A percentile compares a stretch with the other conserved stretches of the same genome.
Evolutionary conservation across 225 moss, liverwort and hornwort species (phyloP).

Genomic region (Anthoceros angustus): DNA sequence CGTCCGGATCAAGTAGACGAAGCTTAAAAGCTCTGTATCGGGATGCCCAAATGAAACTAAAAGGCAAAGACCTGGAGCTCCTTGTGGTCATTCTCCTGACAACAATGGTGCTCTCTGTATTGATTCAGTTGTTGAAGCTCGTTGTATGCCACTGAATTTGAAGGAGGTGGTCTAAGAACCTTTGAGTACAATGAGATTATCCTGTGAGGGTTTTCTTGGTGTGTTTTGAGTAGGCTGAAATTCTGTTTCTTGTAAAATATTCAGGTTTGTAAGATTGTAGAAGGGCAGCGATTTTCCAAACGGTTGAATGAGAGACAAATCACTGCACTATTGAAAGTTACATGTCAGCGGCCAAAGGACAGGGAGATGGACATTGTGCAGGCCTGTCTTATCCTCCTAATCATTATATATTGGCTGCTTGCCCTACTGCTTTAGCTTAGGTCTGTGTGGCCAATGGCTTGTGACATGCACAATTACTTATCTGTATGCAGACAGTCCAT

Average conservation of each 20-base stretch:
- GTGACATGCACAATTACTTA: no score
- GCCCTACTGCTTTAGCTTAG: no score
- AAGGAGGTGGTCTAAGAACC: no score
- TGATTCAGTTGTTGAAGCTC: no score
- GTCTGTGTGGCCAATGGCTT: no score
- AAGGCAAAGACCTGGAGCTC: constrained; percentile 58
- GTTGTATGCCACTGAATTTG: no score
- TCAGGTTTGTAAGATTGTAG: not conserved
- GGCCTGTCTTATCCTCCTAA: not conserved
- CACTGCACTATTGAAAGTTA: not conserved
- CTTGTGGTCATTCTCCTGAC: constrained; percentile 86
- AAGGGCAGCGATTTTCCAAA: not conserved
- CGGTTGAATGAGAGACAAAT: not conserved
- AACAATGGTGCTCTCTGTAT: constrained; percentile 74
- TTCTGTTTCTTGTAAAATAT: no score
- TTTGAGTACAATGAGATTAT: no score
- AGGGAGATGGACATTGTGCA: constrained; percentile 3
- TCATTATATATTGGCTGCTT: no score
- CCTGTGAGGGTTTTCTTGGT: no score
- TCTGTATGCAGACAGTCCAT: not conserved
- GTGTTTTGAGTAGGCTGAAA: no score
- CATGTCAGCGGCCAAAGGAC: not conserved
- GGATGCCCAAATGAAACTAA: constrained; percentile 32
- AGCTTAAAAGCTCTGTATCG: constrained; percentile 50
- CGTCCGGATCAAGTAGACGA: constrained; percentile 67